Conservation (phyloP, 208 protist species). For the Acanthamoeba polyphaga region DNA sequence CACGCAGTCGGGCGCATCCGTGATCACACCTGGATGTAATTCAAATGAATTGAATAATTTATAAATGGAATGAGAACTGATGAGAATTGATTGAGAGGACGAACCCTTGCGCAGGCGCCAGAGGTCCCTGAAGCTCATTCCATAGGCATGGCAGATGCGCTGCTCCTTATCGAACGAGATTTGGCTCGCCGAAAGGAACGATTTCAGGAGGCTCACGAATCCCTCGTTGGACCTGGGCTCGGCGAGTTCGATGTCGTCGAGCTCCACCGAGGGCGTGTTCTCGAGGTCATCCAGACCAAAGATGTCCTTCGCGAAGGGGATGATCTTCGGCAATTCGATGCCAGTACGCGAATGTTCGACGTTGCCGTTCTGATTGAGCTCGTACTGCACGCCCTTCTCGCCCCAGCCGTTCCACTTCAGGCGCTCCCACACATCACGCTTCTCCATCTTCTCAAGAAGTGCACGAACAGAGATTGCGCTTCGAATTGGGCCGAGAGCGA, state of each 20-base stretch:
- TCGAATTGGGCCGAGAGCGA: too few species aligned
- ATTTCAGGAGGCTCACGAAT: conserved; percentile 71
- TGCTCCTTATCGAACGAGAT: conserved; percentile 75
- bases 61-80: too few species aligned
- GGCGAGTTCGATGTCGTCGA: conserved; percentile 75
- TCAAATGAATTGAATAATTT: too few species aligned
- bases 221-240: conserved; percentile 54
- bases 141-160: conserved; percentile 80
- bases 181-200: conserved; percentile 74
- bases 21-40: background rate
- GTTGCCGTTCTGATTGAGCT: conserved; percentile 59
- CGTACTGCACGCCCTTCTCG: conserved; percentile 77
- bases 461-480: too few species aligned
- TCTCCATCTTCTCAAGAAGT: background rate
- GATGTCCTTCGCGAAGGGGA: conserved; percentile 67
- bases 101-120: conserved; percentile 78
- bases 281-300: conserved; percentile 54
- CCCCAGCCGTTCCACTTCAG: conserved; percentile 85
- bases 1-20: conserved; percentile 40
- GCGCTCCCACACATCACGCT: conserved; percentile 74
- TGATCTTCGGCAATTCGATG: conserved; percentile 75
- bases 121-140: conserved; percentile 79
- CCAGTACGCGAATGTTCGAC: conserved; percentile 76
- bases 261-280: conserved; percentile 65
- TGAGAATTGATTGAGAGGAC: background rate